Conservation (phyloP, 2,329 filamentous ascomycete genomes). For the Gremmenia infestans region DNA sequence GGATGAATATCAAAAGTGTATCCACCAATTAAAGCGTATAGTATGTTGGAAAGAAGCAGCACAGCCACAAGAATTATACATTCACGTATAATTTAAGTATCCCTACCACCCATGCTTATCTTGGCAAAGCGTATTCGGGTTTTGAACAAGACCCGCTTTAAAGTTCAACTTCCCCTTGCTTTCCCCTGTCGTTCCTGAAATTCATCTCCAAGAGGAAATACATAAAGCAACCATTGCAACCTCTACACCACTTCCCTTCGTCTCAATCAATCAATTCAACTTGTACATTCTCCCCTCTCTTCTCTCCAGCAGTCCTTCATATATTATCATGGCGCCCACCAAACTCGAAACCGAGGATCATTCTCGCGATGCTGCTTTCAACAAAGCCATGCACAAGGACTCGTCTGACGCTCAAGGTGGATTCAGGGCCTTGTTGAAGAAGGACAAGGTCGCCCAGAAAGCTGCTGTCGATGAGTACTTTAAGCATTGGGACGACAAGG, state of each 20-base stretch:
- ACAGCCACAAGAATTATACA: too few relatives aligned
- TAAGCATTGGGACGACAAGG: constrained; percentile 94
- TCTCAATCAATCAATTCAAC: constrained; percentile 1
- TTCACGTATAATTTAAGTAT: too few relatives aligned
- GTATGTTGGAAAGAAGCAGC: too few relatives aligned
- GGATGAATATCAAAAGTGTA: too few relatives aligned
- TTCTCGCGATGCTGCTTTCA: constrained; percentile 82
- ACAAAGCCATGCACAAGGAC: constrained; percentile 74
- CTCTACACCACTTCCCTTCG: not conserved
- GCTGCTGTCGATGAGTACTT: constrained; percentile 89
- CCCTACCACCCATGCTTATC: too few relatives aligned
- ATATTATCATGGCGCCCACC: constrained; percentile 25
- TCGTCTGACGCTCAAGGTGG: constrained; percentile 67
- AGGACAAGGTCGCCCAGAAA: constrained; percentile 73
- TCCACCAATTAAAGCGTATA: too few relatives aligned
- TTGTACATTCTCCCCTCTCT: constrained; percentile 2
- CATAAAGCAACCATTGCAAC: not conserved
- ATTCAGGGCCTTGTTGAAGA: constrained; percentile 78
- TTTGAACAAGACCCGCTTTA: too few relatives aligned
- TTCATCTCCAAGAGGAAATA: not conserved
- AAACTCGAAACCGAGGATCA: constrained; percentile 77
- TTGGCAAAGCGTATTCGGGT: too few relatives aligned
- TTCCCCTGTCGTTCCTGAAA: not conserved
- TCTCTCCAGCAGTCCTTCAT: constrained; percentile 1
- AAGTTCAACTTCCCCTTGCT: too few relatives aligned